Evolutionary conservation across 208 protist genomes (phyloP).

Genomic region (Acanthamoeba healyi): DNA sequence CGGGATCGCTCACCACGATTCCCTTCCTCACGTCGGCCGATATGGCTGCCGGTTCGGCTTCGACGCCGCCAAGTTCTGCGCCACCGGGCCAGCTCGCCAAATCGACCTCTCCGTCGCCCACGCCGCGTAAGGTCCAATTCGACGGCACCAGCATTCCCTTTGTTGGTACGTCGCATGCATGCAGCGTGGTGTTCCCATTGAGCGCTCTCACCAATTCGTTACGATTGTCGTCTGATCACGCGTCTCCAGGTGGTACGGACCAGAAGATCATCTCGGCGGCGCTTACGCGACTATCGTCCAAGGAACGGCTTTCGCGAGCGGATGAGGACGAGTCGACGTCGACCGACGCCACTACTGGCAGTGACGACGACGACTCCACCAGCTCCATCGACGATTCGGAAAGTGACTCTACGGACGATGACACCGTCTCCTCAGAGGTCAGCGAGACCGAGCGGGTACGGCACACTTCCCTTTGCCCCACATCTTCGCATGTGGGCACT

Average conservation of each 20-base stretch:
- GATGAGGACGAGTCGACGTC: not conserved
- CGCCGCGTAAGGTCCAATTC: constrained; percentile 39
- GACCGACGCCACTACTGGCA: constrained; percentile 35
- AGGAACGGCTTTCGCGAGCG: not conserved
- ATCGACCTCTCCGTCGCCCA: not conserved
- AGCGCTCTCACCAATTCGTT: too few species aligned
- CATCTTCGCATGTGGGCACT: not conserved
- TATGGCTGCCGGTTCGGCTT: not conserved
- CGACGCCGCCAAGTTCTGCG: not conserved
- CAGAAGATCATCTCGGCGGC: constrained; percentile 46
- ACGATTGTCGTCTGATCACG: not conserved
- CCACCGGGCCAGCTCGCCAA: not conserved
- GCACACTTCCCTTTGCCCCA: not conserved
- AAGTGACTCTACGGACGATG: not conserved
- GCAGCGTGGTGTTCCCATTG: too few species aligned
- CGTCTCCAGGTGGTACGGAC: not conserved
- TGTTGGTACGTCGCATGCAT: not conserved
- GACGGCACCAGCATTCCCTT: constrained; percentile 49
- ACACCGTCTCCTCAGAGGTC: not conserved
- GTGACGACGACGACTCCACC: not conserved
- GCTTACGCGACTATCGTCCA: constrained; percentile 28
- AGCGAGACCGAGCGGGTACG: constrained; percentile 25
- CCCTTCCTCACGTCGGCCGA: constrained; percentile 36
- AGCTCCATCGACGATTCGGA: not conserved
- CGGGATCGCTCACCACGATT: constrained; percentile 2